A percentile compares a stretch with the other conserved stretches of the same genome.
Conservation (phyloP, 352 stramenopile genomes). For the Peronospora farinosa region DNA sequence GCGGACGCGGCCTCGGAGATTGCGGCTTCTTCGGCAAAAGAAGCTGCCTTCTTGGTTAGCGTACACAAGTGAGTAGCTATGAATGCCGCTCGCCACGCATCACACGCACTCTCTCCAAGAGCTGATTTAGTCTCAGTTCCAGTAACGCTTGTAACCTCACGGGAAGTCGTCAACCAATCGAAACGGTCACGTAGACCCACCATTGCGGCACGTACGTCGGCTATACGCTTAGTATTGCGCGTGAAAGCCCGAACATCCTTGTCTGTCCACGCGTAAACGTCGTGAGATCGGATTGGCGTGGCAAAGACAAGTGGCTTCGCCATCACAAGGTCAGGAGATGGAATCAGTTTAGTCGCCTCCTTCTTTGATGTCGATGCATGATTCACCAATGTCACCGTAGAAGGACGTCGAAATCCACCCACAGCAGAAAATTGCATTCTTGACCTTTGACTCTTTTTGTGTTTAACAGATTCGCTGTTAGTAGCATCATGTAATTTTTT, state of each 20-base stretch:
- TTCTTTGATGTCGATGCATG: neutral
- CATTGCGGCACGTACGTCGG: slow-evolving; percentile 36
- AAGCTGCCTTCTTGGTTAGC: slow-evolving; percentile 18
- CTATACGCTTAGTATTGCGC: slow-evolving; percentile 38
- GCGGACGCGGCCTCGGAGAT: slow-evolving; percentile 36
- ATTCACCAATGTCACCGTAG: slow-evolving; percentile 2
- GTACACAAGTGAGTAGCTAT: slow-evolving; percentile 13
- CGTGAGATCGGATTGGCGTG: slow-evolving; percentile 15
- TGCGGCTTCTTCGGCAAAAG: slow-evolving; percentile 36
- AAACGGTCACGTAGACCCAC: slow-evolving; percentile 27
- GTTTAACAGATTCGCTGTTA: slow-evolving; percentile 17
- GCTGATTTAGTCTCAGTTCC: slow-evolving; percentile 1
- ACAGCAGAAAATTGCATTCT: neutral
- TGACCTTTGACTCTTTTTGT: slow-evolving; percentile 3
- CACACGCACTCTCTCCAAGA: slow-evolving; percentile 2
- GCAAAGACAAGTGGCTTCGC: neutral
- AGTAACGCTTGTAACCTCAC: neutral
- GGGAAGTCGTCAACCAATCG: slow-evolving; percentile 10
- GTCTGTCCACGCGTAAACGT: slow-evolving; percentile 43
- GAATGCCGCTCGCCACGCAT: slow-evolving; percentile 17
- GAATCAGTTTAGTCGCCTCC: neutral
- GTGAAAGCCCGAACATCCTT: slow-evolving; percentile 41
- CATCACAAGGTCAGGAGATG: neutral
- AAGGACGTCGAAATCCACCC: slow-evolving; percentile 7
- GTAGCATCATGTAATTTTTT: slow-evolving; percentile 12